These are phyloP conservation scores for Nicotiana knightiana DNA, from an alignment of 257 asterid genomes.

Conservation along the genomic window DNA sequence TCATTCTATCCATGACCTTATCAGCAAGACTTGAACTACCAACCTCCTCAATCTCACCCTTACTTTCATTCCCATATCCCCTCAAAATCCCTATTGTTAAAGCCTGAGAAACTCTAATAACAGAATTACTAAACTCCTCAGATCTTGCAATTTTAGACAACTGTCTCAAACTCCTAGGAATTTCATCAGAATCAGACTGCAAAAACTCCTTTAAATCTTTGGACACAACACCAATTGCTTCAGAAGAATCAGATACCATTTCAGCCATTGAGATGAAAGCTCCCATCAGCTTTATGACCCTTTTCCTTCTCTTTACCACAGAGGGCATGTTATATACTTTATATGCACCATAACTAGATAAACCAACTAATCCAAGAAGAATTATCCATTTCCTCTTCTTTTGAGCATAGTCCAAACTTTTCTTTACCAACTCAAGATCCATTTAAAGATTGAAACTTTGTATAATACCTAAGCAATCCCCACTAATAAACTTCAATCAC, in stretches of 20 bases:
- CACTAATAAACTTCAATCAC: background rate
- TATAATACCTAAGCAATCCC: constrained; percentile 2
- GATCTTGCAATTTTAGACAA: constrained; percentile 70
- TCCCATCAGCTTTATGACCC: constrained; percentile 45
- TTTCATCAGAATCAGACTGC: constrained; percentile 70
- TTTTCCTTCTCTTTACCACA: constrained; percentile 55
- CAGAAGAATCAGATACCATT: constrained; percentile 70
- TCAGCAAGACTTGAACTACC: constrained; percentile 39
- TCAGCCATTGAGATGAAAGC: constrained; percentile 69
- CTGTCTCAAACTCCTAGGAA: constrained; percentile 85
- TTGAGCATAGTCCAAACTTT: constrained; percentile 40
- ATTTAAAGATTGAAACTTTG: constrained; percentile 19
- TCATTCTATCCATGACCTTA: constrained; percentile 65
- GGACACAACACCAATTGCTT: constrained; percentile 52
- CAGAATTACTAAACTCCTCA: constrained; percentile 48
- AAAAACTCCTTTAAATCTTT: constrained; percentile 87
- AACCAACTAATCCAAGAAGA: constrained; percentile 56
- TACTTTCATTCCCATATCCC: constrained; percentile 44
- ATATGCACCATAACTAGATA: constrained; percentile 74
- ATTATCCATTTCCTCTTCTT: constrained; percentile 77
- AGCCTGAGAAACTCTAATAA: constrained; percentile 49
- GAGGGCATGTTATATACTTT: constrained; percentile 63
- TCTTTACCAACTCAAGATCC: constrained; percentile 54
- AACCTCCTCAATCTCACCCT: constrained; percentile 33
- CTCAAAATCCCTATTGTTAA: constrained; percentile 60